These are phyloP conservation scores for Spathaspora sp. DNA, from an alignment of 805 yeast genomes.

Conservation along the genomic window DNA sequence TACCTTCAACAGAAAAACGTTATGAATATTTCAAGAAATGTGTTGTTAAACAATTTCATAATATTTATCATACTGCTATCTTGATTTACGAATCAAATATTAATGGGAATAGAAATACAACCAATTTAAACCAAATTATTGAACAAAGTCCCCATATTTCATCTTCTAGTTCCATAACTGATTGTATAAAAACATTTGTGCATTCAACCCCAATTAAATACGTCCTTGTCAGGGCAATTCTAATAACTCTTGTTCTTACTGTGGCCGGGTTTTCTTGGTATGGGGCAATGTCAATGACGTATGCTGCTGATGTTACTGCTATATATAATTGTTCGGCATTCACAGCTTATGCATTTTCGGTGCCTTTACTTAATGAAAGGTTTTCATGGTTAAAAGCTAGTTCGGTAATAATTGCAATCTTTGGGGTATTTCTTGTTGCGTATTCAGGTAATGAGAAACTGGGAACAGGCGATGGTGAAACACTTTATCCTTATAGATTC, in stretches of 20 bases:
- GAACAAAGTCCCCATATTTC: slow-evolving; percentile 36
- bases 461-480: slow-evolving; percentile 12
- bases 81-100: slow-evolving; percentile 40
- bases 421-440: slow-evolving; percentile 77
- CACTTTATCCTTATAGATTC: slow-evolving; percentile 53
- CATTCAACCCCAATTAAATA: slow-evolving; percentile 46
- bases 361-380: slow-evolving; percentile 65
- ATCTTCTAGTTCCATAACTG: slow-evolving; percentile 25
- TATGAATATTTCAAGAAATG: slow-evolving; percentile 30
- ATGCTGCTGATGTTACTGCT: slow-evolving; percentile 85
- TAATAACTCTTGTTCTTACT: slow-evolving; percentile 57
- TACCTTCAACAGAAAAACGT: slow-evolving; percentile 10
- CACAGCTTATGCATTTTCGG: slow-evolving; percentile 81
- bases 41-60: slow-evolving; percentile 40
- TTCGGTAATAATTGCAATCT: slow-evolving; percentile 68
- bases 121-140: slow-evolving; percentile 29
- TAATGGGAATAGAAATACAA: slow-evolving; percentile 30
- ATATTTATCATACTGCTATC: slow-evolving; percentile 41
- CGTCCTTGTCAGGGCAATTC: slow-evolving; percentile 38
- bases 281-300: slow-evolving; percentile 73
- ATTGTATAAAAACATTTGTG: slow-evolving; percentile 33
- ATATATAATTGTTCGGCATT: slow-evolving; percentile 89
- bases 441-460: slow-evolving; percentile 47
- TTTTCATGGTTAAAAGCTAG: slow-evolving; percentile 59
- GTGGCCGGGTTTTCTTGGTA: slow-evolving; percentile 85